A percentile compares a stretch with the other conserved stretches of the same genome.
Evolutionary conservation across 805 yeast genomes (phyloP).

Genomic region (Saturnispora dispora): DNA sequence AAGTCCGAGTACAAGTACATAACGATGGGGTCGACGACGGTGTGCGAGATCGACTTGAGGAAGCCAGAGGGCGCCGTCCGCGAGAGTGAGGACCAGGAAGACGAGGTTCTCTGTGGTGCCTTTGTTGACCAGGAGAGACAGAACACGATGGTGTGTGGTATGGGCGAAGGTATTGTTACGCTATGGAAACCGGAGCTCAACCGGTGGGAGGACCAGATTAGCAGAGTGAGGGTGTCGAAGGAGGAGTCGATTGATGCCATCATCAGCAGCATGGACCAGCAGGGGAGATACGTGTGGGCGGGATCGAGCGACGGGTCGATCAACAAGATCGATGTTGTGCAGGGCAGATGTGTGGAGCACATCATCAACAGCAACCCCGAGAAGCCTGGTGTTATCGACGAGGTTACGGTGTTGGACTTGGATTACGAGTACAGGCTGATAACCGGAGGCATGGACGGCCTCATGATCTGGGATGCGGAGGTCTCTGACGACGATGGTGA

Average conservation of each 20-base stretch:
- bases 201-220: constrained; percentile 65
- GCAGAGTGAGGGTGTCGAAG: constrained; percentile 59
- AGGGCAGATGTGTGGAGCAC: constrained; percentile 54
- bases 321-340: constrained; percentile 54
- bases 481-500: constrained; percentile 15
- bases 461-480: constrained; percentile 62
- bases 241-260: constrained; percentile 63
- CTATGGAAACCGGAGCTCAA: constrained; percentile 74
- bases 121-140: constrained; percentile 57
- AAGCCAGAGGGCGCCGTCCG: constrained; percentile 46
- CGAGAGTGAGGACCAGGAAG: constrained; percentile 84
- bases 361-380: constrained; percentile 62
- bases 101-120: constrained; percentile 73
- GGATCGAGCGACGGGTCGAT: constrained; percentile 74
- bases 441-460: constrained; percentile 73
- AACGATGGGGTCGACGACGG: constrained; percentile 73
- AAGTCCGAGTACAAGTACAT: constrained; percentile 72
- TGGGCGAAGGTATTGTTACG: constrained; percentile 85
- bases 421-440: constrained; percentile 75
- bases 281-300: constrained; percentile 55
- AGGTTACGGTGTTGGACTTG: constrained; percentile 64
- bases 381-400: constrained; percentile 64
- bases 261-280: constrained; percentile 46
- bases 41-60: constrained; percentile 70
- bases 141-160: constrained; percentile 52